Percentiles rank a stretch among this genome's conserved stretches.
Conservation (phyloP, 2,329 filamentous ascomycete species). For the Fusarium albidum region DNA sequence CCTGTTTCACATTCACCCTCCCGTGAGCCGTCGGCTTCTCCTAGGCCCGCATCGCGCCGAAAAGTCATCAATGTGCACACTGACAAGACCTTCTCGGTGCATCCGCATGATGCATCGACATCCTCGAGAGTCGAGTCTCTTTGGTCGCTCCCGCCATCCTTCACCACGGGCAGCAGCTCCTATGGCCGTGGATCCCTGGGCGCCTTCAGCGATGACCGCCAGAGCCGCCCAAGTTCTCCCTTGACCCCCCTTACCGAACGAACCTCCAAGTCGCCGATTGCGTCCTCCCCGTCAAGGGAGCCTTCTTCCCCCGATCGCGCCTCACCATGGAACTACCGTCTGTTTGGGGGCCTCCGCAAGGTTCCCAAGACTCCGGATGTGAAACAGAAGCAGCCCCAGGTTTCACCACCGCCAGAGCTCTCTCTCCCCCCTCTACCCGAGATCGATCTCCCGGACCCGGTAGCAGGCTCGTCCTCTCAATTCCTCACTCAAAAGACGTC, state of each 20-base stretch:
- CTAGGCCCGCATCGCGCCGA: slow-evolving; percentile 43
- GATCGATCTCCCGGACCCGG: slow-evolving; percentile 31
- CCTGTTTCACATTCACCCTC: slow-evolving; percentile 30
- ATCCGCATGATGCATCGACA: slow-evolving; percentile 45
- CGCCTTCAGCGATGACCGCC: slow-evolving; percentile 56
- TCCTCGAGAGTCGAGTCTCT: slow-evolving; percentile 44
- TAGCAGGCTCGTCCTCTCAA: slow-evolving; percentile 29
- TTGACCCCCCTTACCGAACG: slow-evolving; percentile 57
- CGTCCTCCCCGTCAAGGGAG: slow-evolving; percentile 22
- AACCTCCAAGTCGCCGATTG: slow-evolving; percentile 35
- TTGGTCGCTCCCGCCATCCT: slow-evolving; percentile 53
- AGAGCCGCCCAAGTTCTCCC: slow-evolving; percentile 58
- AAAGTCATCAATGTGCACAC: slow-evolving; percentile 60
- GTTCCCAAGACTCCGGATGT: slow-evolving; percentile 50
- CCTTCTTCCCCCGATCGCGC: slow-evolving; percentile 31
- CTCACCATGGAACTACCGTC: slow-evolving; percentile 62
- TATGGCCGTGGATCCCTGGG: slow-evolving; percentile 58
- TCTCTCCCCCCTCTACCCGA: slow-evolving; percentile 44
- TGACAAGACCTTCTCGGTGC: slow-evolving; percentile 67
- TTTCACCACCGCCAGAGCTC: slow-evolving; percentile 37
- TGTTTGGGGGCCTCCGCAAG: slow-evolving; percentile 64
- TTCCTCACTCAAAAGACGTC: slow-evolving; percentile 34
- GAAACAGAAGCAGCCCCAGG: slow-evolving; percentile 50
- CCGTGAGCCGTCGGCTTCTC: slow-evolving; percentile 35
- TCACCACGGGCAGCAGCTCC: slow-evolving; percentile 56